Percentiles rank a stretch among this genome's conserved stretches.
phyloP scores from a whole-genome alignment of 2,329 filamentous ascomycete species.

The Emericellopsis atlantica region DNA sequence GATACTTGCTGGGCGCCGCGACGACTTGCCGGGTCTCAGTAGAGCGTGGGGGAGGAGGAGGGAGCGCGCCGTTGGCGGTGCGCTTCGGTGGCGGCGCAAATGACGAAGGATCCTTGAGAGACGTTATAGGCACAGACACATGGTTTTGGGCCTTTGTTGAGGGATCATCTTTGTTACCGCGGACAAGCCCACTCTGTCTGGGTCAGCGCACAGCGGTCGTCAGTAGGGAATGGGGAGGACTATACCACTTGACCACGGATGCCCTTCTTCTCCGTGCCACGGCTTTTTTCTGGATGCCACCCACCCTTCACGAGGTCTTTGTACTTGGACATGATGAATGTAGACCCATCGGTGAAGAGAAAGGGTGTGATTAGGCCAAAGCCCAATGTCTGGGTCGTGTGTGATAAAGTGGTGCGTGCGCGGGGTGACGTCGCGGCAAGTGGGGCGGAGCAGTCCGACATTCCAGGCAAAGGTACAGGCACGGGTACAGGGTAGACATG shows the following conservation, averaged over 20 bases:
- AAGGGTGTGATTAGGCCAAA: neutral
- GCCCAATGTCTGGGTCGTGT: too few species aligned
- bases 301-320: slow-evolving; percentile 36
- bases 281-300: slow-evolving; percentile 35
- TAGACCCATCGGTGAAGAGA: neutral
- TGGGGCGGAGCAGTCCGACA: too few species aligned
- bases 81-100: slow-evolving; percentile 75
- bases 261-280: slow-evolving; percentile 12
- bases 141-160: slow-evolving; percentile 15
- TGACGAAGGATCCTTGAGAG: slow-evolving; percentile 60
- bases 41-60: slow-evolving; percentile 10
- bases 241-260: slow-evolving; percentile 33
- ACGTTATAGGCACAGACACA: slow-evolving; percentile 47
- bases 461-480: too few species aligned
- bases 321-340: slow-evolving; percentile 26
- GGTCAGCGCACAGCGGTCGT: neutral
- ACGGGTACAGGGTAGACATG: too few species aligned
- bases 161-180: slow-evolving; percentile 22
- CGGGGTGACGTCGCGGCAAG: too few species aligned
- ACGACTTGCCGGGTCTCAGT: slow-evolving; percentile 12
- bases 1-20: slow-evolving; percentile 18
- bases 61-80: slow-evolving; percentile 20
- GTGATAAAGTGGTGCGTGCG: too few species aligned
- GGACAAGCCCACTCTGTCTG: slow-evolving; percentile 30
- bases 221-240: slow-evolving; percentile 1